These are phyloP conservation scores for Hirsutella rhossiliensis DNA, from an alignment of 2,329 filamentous ascomycete genomes.

Conservation along the genomic window DNA sequence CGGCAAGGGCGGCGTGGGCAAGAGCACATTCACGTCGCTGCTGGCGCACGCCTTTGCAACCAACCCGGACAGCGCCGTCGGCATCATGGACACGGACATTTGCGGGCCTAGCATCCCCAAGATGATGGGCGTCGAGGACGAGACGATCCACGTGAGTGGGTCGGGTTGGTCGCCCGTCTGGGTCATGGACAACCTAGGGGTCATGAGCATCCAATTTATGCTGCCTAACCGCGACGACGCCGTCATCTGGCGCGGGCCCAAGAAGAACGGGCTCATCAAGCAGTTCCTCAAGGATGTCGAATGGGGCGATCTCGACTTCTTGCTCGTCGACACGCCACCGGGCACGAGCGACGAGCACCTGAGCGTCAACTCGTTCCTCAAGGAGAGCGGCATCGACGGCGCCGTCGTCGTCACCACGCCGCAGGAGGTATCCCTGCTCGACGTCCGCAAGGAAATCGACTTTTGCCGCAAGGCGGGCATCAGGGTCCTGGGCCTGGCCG, in stretches of 20 bases:
- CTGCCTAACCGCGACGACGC: conserved; percentile 86
- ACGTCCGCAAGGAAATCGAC: conserved; percentile 94
- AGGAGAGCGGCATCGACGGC: conserved; percentile 84
- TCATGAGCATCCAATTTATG: conserved; percentile 99
- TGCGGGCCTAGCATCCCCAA: conserved; percentile 94
- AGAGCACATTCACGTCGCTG: conserved; percentile 84
- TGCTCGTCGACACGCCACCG: conserved; percentile 90
- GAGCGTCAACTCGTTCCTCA: conserved; percentile 82
- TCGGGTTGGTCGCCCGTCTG: conserved; percentile 92
- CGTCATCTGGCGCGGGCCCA: conserved; percentile 93
- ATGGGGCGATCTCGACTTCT: conserved; percentile 89
- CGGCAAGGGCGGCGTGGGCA: conserved; percentile 93
- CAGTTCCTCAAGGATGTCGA: conserved; percentile 96
- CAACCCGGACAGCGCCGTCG: conserved; percentile 67
- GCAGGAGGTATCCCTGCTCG: conserved; percentile 83
- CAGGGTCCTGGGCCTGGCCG: conserved; percentile 74
- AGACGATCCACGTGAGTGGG: conserved; percentile 84
- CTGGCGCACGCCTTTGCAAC: conserved; percentile 81
- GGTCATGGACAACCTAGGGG: conserved; percentile 85
- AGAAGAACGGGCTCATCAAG: conserved; percentile 98
- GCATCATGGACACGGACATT: conserved; percentile 97
- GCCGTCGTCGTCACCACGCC: conserved; percentile 90
- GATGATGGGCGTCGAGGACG: conserved; percentile 94
- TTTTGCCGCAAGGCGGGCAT: conserved; percentile 95
- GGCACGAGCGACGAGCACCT: conserved; percentile 94